phyloP scores from a whole-genome alignment of 1,284 basidiomycete genomes.

The Stereum hirsutum region DNA sequence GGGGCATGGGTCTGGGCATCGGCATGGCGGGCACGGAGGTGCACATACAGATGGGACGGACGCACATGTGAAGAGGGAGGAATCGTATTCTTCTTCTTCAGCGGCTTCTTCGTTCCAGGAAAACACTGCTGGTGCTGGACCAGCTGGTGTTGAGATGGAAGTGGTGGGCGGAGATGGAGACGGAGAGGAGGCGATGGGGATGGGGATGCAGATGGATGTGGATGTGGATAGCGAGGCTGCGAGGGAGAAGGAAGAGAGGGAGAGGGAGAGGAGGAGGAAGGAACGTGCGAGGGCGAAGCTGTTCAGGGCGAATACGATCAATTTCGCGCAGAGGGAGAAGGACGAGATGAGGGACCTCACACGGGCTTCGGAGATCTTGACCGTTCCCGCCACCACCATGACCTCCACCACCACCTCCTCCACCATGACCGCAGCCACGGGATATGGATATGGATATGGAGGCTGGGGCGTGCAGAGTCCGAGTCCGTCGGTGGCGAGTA shows the following conservation, averaged over 20 bases:
- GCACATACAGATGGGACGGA: constrained; percentile 22
- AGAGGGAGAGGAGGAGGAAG: background rate
- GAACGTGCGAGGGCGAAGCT: constrained; percentile 16
- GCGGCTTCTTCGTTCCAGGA: too few relatives aligned
- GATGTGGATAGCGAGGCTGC: too few relatives aligned
- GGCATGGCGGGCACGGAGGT: background rate
- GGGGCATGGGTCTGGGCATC: background rate
- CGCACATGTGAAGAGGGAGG: constrained; percentile 26
- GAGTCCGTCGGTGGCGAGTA: too few relatives aligned
- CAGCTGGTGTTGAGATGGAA: too few relatives aligned
- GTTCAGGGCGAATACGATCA: constrained; percentile 47
- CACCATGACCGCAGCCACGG: background rate
- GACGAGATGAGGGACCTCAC: constrained; percentile 90
- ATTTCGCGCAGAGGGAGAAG: constrained; percentile 72
- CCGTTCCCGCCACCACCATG: constrained; percentile 15
- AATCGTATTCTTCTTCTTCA: too few relatives aligned
- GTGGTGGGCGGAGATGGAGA: too few relatives aligned
- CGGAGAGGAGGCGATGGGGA: too few relatives aligned
- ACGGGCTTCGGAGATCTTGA: constrained; percentile 72
- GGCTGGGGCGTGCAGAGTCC: too few relatives aligned
- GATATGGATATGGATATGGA: too few relatives aligned
- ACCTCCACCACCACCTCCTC: background rate
- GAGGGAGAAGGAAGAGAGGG: background rate
- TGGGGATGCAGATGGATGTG: too few relatives aligned
- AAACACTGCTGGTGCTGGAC: too few relatives aligned